Evolutionary conservation across 768 basidiomycete genomes (phyloP).

Genomic region (Leucocoprinus leucothites): DNA sequence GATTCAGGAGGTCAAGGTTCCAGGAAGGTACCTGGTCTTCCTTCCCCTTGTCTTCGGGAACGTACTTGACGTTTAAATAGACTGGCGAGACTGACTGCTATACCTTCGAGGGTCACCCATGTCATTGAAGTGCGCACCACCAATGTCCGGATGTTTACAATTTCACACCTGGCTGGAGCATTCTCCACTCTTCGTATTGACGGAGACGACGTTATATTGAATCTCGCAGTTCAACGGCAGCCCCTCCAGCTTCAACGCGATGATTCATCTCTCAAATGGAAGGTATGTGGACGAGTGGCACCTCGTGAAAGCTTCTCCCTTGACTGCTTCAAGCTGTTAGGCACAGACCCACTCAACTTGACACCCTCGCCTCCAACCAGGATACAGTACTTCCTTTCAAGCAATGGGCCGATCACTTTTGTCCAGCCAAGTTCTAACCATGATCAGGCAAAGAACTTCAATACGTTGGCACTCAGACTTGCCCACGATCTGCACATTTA

Average conservation of each 20-base stretch:
- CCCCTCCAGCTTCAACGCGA: slow-evolving; percentile 1
- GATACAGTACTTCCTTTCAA: slow-evolving; percentile 63
- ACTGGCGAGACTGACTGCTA: slow-evolving; percentile 35
- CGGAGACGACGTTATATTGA: not conserved
- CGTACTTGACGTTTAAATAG: slow-evolving; percentile 20
- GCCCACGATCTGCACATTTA: slow-evolving; percentile 66
- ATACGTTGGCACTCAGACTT: slow-evolving; percentile 57
- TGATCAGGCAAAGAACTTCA: slow-evolving; percentile 23
- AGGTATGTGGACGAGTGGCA: not conserved
- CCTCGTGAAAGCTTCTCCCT: not conserved
- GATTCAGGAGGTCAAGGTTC: slow-evolving; percentile 54
- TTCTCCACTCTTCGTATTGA: not conserved
- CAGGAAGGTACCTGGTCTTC: slow-evolving; percentile 55
- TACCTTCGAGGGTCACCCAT: not conserved
- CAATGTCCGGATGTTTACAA: slow-evolving; percentile 15
- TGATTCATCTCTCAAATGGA: slow-evolving; percentile 6
- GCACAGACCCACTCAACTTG: not conserved
- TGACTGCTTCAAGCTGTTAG: slow-evolving; percentile 7
- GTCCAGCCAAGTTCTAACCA: slow-evolving; percentile 40
- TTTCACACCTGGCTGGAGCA: not conserved
- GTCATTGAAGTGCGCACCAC: slow-evolving; percentile 7
- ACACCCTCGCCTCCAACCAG: slow-evolving; percentile 42
- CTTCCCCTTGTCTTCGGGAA: not conserved
- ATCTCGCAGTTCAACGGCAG: not conserved
- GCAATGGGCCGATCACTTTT: slow-evolving; percentile 49